Evolutionary conservation across 2,329 filamentous ascomycete genomes (phyloP).

Genomic region (Colletotrichum liriopes): DNA sequence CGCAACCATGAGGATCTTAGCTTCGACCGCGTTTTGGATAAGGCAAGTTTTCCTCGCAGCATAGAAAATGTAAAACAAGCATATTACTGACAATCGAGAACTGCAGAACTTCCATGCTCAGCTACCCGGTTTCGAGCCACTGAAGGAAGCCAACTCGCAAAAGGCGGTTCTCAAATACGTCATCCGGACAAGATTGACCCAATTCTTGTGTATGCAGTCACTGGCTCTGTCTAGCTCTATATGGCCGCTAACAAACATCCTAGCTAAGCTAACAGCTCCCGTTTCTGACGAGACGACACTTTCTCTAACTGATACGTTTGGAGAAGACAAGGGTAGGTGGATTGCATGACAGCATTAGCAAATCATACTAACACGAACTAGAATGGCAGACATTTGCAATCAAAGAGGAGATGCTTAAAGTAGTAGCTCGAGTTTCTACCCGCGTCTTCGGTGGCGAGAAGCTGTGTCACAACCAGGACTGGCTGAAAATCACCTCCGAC

Average conservation of each 20-base stretch:
- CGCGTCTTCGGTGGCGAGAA: constrained; percentile 46
- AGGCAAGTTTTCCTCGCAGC: background rate
- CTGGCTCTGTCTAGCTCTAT: background rate
- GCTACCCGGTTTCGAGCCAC: constrained; percentile 31
- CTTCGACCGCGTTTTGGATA: constrained; percentile 37
- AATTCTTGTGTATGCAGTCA: constrained; percentile 27
- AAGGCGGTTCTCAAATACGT: constrained; percentile 34
- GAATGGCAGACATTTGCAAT: constrained; percentile 39
- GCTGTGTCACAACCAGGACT: constrained; percentile 44
- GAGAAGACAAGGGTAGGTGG: constrained; percentile 6
- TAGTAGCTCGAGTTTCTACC: constrained; percentile 45
- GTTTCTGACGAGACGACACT: constrained; percentile 35
- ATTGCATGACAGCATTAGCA: too few relatives aligned
- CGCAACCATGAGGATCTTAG: constrained; percentile 39
- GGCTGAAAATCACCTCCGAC: constrained; percentile 43
- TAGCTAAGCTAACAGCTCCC: constrained; percentile 35
- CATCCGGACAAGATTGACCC: constrained; percentile 39
- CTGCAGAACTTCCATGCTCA: constrained; percentile 31
- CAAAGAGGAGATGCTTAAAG: constrained; percentile 28
- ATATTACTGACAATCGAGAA: background rate
- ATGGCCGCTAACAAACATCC: background rate
- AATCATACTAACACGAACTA: background rate
- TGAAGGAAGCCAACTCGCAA: constrained; percentile 31
- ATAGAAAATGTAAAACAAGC: too few relatives aligned
- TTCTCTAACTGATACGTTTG: constrained; percentile 23